phyloP scores from a whole-genome alignment of 768 basidiomycete species.

The Lentinula sp. region DNA sequence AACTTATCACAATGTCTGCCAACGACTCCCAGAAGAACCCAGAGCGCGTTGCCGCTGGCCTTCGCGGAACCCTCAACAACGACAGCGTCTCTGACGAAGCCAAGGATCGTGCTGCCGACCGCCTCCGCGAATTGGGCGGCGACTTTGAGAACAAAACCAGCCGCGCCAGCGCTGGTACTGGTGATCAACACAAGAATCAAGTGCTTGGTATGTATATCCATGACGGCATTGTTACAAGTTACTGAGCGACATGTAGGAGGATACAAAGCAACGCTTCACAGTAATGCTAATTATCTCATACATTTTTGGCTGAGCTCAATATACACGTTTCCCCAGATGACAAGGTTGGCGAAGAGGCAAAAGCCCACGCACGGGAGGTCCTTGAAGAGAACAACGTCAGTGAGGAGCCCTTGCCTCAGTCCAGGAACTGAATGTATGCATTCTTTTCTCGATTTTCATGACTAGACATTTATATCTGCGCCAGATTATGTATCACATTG shows the following conservation, averaged over 20 bases:
- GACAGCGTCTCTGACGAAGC: slow-evolving; percentile 50
- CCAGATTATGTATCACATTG: too few species aligned
- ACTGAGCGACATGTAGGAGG: background rate
- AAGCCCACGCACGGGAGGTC: background rate
- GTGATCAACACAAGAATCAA: background rate
- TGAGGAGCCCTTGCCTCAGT: background rate
- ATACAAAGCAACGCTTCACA: background rate
- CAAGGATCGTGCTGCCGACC: slow-evolving; percentile 36
- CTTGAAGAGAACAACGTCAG: background rate
- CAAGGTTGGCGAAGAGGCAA: background rate
- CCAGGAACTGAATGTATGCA: background rate
- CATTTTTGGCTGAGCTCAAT: background rate
- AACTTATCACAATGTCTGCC: background rate
- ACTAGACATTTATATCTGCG: too few species aligned
- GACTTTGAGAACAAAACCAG: background rate
- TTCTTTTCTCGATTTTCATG: too few species aligned
- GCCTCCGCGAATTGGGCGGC: slow-evolving; percentile 25
- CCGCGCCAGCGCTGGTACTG: background rate
- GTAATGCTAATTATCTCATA: background rate
- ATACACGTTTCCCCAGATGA: background rate
- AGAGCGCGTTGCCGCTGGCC: slow-evolving; percentile 45
- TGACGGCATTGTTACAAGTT: too few species aligned
- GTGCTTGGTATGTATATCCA: background rate
- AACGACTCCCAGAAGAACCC: slow-evolving; percentile 23
- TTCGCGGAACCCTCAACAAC: slow-evolving; percentile 50